Base-by-base conservation (phyloP, 2,329 filamentous ascomycete species). In the Pseudogymnoascus sp. region DNA sequence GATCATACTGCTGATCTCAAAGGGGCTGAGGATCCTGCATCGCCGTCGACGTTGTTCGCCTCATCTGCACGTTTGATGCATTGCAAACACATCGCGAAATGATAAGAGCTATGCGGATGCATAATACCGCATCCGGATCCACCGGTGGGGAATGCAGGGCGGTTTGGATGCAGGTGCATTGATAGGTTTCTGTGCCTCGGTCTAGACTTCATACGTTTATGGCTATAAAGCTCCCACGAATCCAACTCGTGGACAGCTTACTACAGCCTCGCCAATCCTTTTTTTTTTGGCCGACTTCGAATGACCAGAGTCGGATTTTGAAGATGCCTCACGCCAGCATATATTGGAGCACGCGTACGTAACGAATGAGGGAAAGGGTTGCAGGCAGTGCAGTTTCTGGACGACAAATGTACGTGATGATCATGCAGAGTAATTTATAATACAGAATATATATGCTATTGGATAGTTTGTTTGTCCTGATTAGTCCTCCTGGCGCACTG, bases 401-500 rank as follows among this genome's bases (percentile, higher is more conserved):
- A 55, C n/a, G 28, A 21, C n/a, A 8, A 31, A 28, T 52, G 11
- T 52, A 52, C 23, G 45, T 45, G 41, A 52, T 16, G n/a, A 35
- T 35, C 49, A 55, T 55, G 49, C 49, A 33, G 49, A 55, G 28
- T 52, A 52, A 55, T 55, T 33, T 55, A 55, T 55, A 33, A 21
- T 55, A 55, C 16, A 55, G 49, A 55, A 55, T 55, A 55, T 31
- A 31, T 55, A 55, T 33, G 49, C n/a, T 55, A 33, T 55, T 55
- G 28, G 45, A 62, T 62, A 62, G 43, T 31, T 63, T 74, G 71
- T 74, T 67, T 71, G 72, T 73, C 72, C 69, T 67, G 67, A 70
- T 74, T 74, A 74, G 72, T 74, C 72, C 72, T 74, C 71, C 69
- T 73, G 67, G 71, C 69, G 69, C 71, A 74, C 69, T 64, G 49